Evolutionary conservation across 345 rosid species (phyloP).

Genomic region (Reutealis trisperma): DNA sequence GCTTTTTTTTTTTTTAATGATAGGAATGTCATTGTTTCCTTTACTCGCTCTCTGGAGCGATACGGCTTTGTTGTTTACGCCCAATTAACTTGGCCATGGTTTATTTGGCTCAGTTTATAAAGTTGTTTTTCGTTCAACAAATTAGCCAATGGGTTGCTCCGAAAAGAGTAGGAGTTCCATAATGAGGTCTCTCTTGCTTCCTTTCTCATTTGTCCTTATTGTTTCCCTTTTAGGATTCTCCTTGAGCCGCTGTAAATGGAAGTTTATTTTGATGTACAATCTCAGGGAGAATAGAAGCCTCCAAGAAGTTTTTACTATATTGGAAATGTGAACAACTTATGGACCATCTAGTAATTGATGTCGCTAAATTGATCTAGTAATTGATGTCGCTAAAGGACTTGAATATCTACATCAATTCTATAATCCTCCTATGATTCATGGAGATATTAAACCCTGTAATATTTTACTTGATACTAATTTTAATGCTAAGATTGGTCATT

Average conservation of each 20-base stretch:
- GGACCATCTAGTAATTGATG: constrained; percentile 51
- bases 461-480: constrained; percentile 53
- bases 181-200: constrained; percentile 46
- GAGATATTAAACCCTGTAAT: constrained; percentile 69
- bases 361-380: constrained; percentile 2
- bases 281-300: constrained; percentile 74
- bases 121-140: constrained; percentile 41
- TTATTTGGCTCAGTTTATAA: constrained; percentile 48
- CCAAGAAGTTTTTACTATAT: constrained; percentile 60
- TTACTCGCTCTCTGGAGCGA: no score
- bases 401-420: constrained; percentile 35
- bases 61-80: no score
- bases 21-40: no score
- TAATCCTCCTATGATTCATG: constrained; percentile 59
- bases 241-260: no score
- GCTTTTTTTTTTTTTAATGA: no score
- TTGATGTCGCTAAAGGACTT: constrained; percentile 16
- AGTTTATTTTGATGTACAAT: constrained; percentile 69
- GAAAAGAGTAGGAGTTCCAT: constrained; percentile 76
- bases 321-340: constrained; percentile 65
- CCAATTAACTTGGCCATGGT: constrained; percentile 23
- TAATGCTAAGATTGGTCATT: constrained; percentile 71
- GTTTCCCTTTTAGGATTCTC: constrained; percentile 69
- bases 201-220: constrained; percentile 19
- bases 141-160: constrained; percentile 54